Evolutionary conservation across 306 rosid genomes (phyloP), one percentile per base, ranked within the genome.

Genomic region (Castanea mollissima): DNA sequence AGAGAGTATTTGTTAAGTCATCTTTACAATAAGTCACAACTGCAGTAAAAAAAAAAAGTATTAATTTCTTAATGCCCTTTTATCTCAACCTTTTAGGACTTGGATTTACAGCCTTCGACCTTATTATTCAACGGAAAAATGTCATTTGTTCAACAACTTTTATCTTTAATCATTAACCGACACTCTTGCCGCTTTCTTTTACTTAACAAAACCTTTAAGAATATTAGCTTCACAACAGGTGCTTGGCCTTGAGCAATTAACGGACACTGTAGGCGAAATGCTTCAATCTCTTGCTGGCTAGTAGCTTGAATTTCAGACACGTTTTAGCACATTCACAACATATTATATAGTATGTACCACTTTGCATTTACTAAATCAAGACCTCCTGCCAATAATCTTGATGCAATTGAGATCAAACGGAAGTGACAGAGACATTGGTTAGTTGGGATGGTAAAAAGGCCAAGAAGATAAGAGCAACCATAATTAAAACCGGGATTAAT

Each of bases 401-500:
- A 41, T 41, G 8, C 8, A 2, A 8, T 35, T 5, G 27, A 19
- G 27, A 67, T 67, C 16, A 67, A 67, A 67, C 27, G 27, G 72
- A 67, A 19, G 52, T 20, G 23, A 5, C 21, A 15, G 13, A 52
- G 16, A 67, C 72, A 67, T 34, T 34, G 13, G 52, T 46, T 10
- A 35, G 5, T 67, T 67, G 27, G 16, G 52, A 8, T 7, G 72
- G 51, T 19, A 67, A 67, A 7, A 69, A 69, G 62, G 81, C 81
- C 27, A 78, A 23, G 34, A 55, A 56, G 9, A 78, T 9, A 4
- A 78, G 57, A 41, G 51, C 75, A 16, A 11, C 55, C 76, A 78
- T 27, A 5, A 78, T 57, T 16, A 78, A 57, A 25, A 70, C n/a
- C 21, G 81, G 81, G 58, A 78, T 12, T 10, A 25, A 14, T 21